Conservation (phyloP, 2,329 filamentous ascomycete genomes). For the Alternaria postmessia region DNA sequence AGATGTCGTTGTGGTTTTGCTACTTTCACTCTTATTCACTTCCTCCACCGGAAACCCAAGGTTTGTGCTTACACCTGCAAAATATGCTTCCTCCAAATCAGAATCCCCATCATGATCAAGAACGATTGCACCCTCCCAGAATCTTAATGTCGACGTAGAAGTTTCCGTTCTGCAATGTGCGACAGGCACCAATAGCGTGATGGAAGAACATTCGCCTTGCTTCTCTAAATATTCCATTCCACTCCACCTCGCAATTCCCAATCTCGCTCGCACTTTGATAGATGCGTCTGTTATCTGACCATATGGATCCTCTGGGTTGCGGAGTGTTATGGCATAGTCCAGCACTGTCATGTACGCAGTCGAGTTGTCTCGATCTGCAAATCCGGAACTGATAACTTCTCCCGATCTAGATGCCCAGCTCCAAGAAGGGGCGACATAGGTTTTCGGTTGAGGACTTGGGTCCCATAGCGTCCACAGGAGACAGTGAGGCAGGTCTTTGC, state of each 20-base stretch:
- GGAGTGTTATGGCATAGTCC: neutral
- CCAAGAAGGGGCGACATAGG: neutral
- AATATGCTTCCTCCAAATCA: neutral
- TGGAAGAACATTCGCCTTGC: neutral
- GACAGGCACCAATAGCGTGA: neutral
- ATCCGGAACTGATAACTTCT: neutral
- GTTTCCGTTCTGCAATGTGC: neutral
- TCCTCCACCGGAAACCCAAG: no score
- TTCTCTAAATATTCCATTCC: no score
- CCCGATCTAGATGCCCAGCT: neutral
- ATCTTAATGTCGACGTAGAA: neutral
- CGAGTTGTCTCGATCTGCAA: neutral
- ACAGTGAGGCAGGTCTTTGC: neutral
- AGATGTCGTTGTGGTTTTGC: fast-evolving
- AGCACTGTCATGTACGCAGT: neutral
- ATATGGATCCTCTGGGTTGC: neutral
- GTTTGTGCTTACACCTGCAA: neutral
- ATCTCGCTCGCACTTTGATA: neutral
- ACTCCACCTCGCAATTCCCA: neutral
- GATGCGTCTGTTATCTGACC: neutral
- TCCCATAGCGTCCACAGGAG: neutral
- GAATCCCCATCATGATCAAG: neutral
- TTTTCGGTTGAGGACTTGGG: neutral
- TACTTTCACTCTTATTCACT: neutral
- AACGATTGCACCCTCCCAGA: fast-evolving